Evolutionary conservation across 192 early-diverging fungal genomes (phyloP).

Genomic region (Rhizophagus sp.): DNA sequence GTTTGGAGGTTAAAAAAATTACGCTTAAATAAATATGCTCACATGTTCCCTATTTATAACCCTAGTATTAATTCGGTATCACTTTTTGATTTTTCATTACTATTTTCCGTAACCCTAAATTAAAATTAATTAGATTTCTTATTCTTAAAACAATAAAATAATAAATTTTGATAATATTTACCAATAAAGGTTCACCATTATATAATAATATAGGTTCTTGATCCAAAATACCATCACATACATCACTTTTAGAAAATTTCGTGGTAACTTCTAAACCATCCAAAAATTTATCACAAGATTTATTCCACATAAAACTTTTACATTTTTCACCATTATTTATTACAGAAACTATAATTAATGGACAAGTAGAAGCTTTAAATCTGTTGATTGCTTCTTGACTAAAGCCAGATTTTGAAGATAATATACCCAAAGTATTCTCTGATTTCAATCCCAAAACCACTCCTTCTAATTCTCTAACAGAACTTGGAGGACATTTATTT

Average conservation of each 20-base stretch:
- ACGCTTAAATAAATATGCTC: too few species aligned
- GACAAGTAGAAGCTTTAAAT: neutral
- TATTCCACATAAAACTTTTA: constrained; percentile 10
- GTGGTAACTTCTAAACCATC: constrained; percentile 1
- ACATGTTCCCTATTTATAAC: too few species aligned
- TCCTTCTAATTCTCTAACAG: constrained; percentile 25
- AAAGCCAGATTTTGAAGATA: constrained; percentile 15
- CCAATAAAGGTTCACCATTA: constrained; percentile 15
- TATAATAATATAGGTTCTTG: neutral
- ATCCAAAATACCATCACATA: neutral
- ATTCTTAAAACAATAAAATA: neutral
- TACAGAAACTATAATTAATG: constrained; percentile 9
- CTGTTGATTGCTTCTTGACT: neutral
- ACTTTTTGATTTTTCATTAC: too few species aligned
- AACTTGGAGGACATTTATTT: neutral
- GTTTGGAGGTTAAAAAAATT: too few species aligned
- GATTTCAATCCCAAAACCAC: neutral
- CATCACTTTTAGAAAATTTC: neutral
- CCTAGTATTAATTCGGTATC: too few species aligned
- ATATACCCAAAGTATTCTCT: neutral
- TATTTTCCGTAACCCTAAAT: too few species aligned
- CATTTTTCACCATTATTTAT: neutral
- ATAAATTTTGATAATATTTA: neutral
- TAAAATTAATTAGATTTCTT: too few species aligned
- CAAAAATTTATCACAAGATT: constrained; percentile 10